phyloP scores from a whole-genome alignment of 2,329 filamentous ascomycete genomes.

The Penicillium sp. region DNA sequence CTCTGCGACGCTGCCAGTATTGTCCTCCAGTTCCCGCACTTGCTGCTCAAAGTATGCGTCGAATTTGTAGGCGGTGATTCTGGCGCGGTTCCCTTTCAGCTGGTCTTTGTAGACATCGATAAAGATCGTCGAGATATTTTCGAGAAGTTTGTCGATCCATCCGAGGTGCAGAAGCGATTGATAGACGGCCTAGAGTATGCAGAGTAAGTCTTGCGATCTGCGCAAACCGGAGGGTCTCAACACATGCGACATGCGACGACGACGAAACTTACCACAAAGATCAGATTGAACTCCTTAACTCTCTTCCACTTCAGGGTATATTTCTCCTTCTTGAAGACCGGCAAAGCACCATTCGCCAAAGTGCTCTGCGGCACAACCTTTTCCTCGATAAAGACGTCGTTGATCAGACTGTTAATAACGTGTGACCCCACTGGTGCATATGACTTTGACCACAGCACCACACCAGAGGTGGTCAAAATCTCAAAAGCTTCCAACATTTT shows the following conservation, averaged over 20 bases:
- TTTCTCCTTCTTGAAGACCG: slow-evolving; percentile 85
- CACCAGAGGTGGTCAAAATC: slow-evolving; percentile 92
- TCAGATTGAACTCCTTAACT: slow-evolving; percentile 88
- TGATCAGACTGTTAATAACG: slow-evolving; percentile 92
- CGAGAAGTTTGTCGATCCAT: slow-evolving; percentile 96
- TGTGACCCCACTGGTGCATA: slow-evolving; percentile 80
- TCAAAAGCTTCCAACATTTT: slow-evolving; percentile 95
- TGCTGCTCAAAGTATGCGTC: slow-evolving; percentile 95
- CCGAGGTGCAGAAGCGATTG: slow-evolving; percentile 92
- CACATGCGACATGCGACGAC: slow-evolving; percentile 17
- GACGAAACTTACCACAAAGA: slow-evolving; percentile 78
- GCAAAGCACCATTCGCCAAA: slow-evolving; percentile 66
- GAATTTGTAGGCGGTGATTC: slow-evolving; percentile 81
- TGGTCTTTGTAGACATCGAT: slow-evolving; percentile 88
- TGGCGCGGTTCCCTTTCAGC: slow-evolving; percentile 79
- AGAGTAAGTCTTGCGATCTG: slow-evolving; percentile 28
- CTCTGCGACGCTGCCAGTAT: slow-evolving; percentile 51
- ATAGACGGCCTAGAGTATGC: slow-evolving; percentile 78
- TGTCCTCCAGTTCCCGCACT: slow-evolving; percentile 71
- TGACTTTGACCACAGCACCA: slow-evolving; percentile 93
- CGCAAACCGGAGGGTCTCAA: slow-evolving; percentile 2
- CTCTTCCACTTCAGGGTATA: slow-evolving; percentile 95
- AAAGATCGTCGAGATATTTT: slow-evolving; percentile 93
- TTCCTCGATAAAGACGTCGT: slow-evolving; percentile 97
- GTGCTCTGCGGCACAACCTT: slow-evolving; percentile 67